Conservation (phyloP, 345 rosid genomes). For the Citrus maxima region DNA sequence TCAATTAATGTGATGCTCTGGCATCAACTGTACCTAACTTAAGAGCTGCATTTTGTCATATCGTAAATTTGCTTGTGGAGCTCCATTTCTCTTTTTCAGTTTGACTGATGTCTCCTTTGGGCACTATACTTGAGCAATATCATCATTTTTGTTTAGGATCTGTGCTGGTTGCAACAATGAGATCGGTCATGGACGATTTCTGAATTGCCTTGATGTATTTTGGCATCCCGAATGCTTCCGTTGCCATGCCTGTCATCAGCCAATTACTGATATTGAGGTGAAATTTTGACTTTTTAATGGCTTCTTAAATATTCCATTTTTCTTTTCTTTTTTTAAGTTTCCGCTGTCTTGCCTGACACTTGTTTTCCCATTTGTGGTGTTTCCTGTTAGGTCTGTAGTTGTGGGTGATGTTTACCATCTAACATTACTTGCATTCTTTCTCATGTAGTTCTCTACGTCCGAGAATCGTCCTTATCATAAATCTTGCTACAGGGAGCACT, state of each 20-base stretch:
- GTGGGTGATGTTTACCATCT: constrained; percentile 6
- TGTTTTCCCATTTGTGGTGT: not conserved
- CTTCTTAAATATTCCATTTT: not conserved
- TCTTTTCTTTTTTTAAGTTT: not conserved
- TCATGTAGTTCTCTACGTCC: constrained; percentile 71
- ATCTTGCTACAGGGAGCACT: constrained; percentile 77
- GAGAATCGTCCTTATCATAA: constrained; percentile 86
- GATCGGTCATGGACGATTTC: constrained; percentile 84
- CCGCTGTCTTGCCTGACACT: not conserved
- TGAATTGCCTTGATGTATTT: constrained; percentile 72
- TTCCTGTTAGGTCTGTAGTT: constrained; percentile 5
- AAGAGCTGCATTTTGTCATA: not conserved
- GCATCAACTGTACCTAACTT: not conserved
- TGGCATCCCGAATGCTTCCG: constrained; percentile 99
- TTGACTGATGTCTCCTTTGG: not conserved
- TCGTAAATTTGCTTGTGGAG: not conserved
- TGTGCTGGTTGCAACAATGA: constrained; percentile 92
- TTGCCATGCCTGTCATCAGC: constrained; percentile 73
- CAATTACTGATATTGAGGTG: constrained; percentile 93
- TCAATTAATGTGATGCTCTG: not conserved
- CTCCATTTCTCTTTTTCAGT: not conserved
- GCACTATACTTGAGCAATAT: not conserved
- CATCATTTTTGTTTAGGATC: constrained; percentile 44
- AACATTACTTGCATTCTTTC: constrained; percentile 19
- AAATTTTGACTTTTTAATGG: constrained; percentile 7